Evolutionary conservation across 2,329 filamentous ascomycete species (phyloP).

Genomic region (Fusarium sp.): DNA sequence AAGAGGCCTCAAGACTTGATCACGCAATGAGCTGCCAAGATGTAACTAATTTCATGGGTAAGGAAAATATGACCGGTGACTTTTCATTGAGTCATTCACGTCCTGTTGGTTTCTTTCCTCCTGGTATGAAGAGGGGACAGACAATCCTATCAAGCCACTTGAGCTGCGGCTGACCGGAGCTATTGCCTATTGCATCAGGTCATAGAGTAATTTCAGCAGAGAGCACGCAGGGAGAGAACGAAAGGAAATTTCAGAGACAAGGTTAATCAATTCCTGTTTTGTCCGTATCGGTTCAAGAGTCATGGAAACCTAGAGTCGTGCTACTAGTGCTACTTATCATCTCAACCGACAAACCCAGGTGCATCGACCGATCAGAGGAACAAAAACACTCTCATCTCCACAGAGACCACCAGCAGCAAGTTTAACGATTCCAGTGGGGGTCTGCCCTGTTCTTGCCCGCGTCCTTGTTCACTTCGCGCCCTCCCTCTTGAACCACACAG

Average conservation of each 20-base stretch:
- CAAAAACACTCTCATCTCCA: not conserved
- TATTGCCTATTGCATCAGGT: not conserved
- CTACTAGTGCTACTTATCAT: not conserved
- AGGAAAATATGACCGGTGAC: not conserved
- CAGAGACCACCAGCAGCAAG: not conserved
- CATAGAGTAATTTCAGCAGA: not conserved
- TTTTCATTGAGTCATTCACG: not conserved
- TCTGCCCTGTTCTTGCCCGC: not conserved
- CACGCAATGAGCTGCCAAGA: not conserved
- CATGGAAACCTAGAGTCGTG: not conserved
- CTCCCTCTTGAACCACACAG: not conserved
- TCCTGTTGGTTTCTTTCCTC: not conserved
- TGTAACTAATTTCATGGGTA: not conserved
- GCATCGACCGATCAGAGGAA: not conserved
- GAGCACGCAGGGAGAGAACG: not conserved
- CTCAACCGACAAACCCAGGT: not conserved
- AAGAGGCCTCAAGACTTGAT: not conserved
- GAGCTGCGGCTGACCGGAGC: not conserved
- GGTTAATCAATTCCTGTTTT: not conserved
- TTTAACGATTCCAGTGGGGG: not conserved
- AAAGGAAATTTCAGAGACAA: not conserved
- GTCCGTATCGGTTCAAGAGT: not conserved
- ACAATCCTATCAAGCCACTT: not conserved
- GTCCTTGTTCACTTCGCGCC: not conserved
- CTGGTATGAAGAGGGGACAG: not conserved